Evolutionary conservation across 208 protist genomes (phyloP), one percentile per base, ranked within the genome.

Genomic region (Endotrypanum monterogeii): DNA sequence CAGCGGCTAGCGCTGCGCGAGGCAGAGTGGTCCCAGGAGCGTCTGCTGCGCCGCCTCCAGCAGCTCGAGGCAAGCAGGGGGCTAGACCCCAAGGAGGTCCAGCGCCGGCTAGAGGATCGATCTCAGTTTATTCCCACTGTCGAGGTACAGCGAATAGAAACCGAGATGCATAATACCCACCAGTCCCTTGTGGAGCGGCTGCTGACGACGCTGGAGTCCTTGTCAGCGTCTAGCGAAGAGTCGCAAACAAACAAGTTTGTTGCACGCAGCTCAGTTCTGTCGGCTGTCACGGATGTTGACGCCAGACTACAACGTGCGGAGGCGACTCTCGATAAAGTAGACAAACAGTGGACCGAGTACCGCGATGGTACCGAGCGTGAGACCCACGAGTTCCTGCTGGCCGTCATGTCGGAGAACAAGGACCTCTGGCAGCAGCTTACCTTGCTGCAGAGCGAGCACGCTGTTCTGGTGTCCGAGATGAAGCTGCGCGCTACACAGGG

Each of bases 371-470:
- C 78, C 4, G 88, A 90, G 58, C 73, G 67, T 8, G 89, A 90
- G 63, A 85, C 82, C 57, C 67, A 69, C 16, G 83, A 85, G 58
- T 88, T 94, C 58, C 66, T 89, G 66, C 71, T 80, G 35, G 70
- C 85, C 0, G 76, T 92, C n/a, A 84, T 95, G 75, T 55, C 80
- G 16, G 87, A 93, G 81, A 92, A 93, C 74, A 89, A 88, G 61
- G 88, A 89, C 67, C 78, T 93, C 18, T 92, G 86, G 88, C 83
- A 90, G 68, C 82, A 87, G 54, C 80, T 94, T 30, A 81, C 83
- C 41, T 50, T 82, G 55, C 74, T 93, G 70, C 88, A 92, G 75
- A 68, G 60, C 71, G 86, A 89, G 67, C 63, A 89, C 76, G 85
- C 89, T 62, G 46, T 83, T 32, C 68, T 78, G 1, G 46, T 70